Base-by-base conservation (phyloP, 73 alveolate species). In the Uronychia setigera region DNA sequence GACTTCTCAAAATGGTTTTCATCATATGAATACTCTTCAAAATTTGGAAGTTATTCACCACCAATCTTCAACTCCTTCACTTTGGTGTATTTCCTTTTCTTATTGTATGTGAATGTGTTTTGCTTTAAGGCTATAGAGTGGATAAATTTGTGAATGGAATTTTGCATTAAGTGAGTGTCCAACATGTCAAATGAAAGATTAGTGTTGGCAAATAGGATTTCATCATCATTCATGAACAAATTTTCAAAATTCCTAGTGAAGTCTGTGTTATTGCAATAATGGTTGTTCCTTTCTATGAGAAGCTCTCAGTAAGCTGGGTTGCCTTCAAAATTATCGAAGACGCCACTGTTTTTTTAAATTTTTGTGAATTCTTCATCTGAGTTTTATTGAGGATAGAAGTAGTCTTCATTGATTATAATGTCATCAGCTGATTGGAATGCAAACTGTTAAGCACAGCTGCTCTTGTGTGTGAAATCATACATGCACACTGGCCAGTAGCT, bases 401-500 rank as follows among this genome's bases (percentile, higher is more conserved):
- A 67, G 28, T 67, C 31, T 26, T 67, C 79, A 67, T n/a, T 9
- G 19, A 67, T 14, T 67, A 13, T 1, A n/a, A 67, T 67, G 13
- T 13, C 31, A 67, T 67, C 79, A 67, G 19, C 13, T 5, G 79
- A 67, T 14, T 14, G 31, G 79, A 14, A 67, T 26, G 31, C 79
- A 67, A 67, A 67, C 11, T 67, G 31, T n/a, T n/a, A n/a, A n/a
- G n/a, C n/a, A n/a, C n/a, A n/a, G n/a, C n/a, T n/a, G n/a, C n/a
- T n/a, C n/a, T 87, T 79, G 46, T 77, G 76, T 59, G 91, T 80
- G 67, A 77, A 90, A 59, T 90, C 95, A 32, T 85, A 90, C 29
- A 90, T 60, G 74, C 95, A 90, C 26, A 90, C 81, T 0, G 92
- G 95, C 95, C 95, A 90, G 31, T 78, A 58, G 33, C 32, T 27